Base-by-base conservation (phyloP, 1,139 yeast genomes). In the Geotrichum cucujoidarum region DNA sequence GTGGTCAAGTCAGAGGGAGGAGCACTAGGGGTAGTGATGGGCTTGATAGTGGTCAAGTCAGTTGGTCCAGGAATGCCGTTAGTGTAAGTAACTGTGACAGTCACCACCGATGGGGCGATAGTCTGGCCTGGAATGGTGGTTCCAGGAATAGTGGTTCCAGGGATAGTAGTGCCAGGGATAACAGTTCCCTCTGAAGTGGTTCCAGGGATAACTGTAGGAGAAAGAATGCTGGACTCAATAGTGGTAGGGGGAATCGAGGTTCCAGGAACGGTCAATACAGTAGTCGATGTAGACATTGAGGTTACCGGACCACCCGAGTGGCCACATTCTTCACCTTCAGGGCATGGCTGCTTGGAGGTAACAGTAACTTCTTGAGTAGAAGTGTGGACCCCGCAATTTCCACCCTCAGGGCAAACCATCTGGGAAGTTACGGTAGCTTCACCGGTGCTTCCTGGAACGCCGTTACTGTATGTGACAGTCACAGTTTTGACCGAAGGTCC, bases 91-190 rank as follows among this genome's bases (percentile, higher is more conserved):
- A 55, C 29, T 2, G 57, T 54, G 34, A 51, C 40, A 17, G 52
- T 55, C 14, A 55, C 36, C 6, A 53, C 48, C 14, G 49, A 41
- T 3, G 53, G 57, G n/a, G 37, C 45, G 25, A 41, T 17, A 2
- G 50, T 52, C 10, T 47, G 40, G 4, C 54, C 31, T 18, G 45
- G 30, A 33, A 52, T 44, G 22, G 54, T 52, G n/a, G 44, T 42
- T 10, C 56, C 54, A 17, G 53, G 52, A 29, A 49, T 50, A 18
- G 48, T 40, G 16, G 48, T 50, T 7, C 37, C 49, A 13, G 59
- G 46, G 14, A 41, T 33, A 20, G 39, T 24, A 18, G 46, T 35
- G 4, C 53, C 48, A 18, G 51, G 47, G 24, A 48, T 34, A 8
- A 43, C 41, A 11, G 32, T 40, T 3, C 45, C 44, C 34, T 37